Evolutionary conservation across 2,329 filamentous ascomycete genomes (phyloP), one percentile per base, ranked within the genome.

Genomic region (Hypoxylon sp.): DNA sequence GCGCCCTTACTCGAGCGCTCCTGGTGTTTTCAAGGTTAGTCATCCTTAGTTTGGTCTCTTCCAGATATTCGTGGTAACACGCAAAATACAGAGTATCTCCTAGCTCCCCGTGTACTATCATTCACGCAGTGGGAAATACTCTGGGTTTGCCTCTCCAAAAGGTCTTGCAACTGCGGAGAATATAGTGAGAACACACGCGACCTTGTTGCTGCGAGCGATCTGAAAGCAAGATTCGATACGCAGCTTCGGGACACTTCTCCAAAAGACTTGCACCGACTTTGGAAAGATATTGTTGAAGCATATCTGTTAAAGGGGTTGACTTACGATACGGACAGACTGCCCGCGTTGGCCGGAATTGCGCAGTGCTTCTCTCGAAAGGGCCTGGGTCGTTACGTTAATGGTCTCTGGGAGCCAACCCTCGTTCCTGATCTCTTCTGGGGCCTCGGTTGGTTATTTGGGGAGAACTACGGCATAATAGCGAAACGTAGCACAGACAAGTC

Each of bases 11-110:
- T 71, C 7, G 56, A 61, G 28, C 56, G 69, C 12, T 66, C 64
- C 0, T 69, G 69, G 67, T 71, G 69, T 50, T 71, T 56, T 28
- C 69, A 71, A 57, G 69, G 69, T 69, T 30, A n/a, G 61, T 55
- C n/a, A 28, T 9, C 46, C 12, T 12, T 24, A 11, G 3, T 11
- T 36, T 16, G 36, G 8, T 2, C 16, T 40, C n/a, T 11, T 9
- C 28, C 14, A 40, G 12, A 6, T 2, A 14, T 24, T 4, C 4
- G 16, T 1, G 2, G 0, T 65, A 56, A 57, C 38, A 64, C 22
- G 14, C n/a, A 22, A 16, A 5, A 9, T 16, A 16, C 26, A 70
- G 67, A 69, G 7, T 70, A 71, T 38, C 32, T 71, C 6, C 42
- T 70, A 28, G 56, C 68, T 7, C 68, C 68, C 4, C 61, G 70